phyloP scores from a whole-genome alignment of 1,139 yeast genomes.

The Blastobotrys aristatus region DNA sequence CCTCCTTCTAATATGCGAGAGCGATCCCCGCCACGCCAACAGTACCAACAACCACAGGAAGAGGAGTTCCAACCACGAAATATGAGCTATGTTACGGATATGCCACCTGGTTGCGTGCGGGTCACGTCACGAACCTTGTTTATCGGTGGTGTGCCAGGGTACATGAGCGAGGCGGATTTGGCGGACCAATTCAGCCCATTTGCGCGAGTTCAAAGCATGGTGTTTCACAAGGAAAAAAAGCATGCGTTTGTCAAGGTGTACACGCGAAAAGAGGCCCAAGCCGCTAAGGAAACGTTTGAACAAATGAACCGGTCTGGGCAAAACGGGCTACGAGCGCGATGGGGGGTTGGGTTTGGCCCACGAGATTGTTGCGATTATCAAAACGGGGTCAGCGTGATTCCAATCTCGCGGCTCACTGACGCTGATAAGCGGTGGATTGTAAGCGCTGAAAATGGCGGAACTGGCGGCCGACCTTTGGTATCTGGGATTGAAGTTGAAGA shows the following conservation, averaged over 20 bases:
- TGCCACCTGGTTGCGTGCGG: constrained; percentile 77
- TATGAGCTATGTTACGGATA: constrained; percentile 56
- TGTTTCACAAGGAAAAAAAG: constrained; percentile 79
- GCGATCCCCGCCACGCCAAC: constrained; percentile 3
- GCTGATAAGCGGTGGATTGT: constrained; percentile 90
- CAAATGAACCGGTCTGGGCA: constrained; percentile 50
- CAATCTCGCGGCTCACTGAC: constrained; percentile 81
- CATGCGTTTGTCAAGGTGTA: constrained; percentile 97
- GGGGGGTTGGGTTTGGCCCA: constrained; percentile 99
- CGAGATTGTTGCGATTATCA: constrained; percentile 96
- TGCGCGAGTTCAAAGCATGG: constrained; percentile 92
- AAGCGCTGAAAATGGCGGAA: constrained; percentile 95
- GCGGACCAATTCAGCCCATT: constrained; percentile 62
- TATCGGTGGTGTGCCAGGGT: constrained; percentile 86
- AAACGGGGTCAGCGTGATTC: constrained; percentile 82
- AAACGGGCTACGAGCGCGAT: constrained; percentile 66
- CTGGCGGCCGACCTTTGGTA: constrained; percentile 81
- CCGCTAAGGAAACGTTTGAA: constrained; percentile 47
- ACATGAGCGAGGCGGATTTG: constrained; percentile 71
- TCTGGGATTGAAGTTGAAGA: constrained; percentile 88
- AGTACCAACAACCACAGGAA: background rate
- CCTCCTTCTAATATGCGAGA: background rate
- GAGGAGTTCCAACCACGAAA: constrained; percentile 7
- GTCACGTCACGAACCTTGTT: constrained; percentile 87
- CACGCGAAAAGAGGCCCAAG: constrained; percentile 90